phyloP scores from a whole-genome alignment of 148 eudicot species.

The Talinum fruticosum region DNA sequence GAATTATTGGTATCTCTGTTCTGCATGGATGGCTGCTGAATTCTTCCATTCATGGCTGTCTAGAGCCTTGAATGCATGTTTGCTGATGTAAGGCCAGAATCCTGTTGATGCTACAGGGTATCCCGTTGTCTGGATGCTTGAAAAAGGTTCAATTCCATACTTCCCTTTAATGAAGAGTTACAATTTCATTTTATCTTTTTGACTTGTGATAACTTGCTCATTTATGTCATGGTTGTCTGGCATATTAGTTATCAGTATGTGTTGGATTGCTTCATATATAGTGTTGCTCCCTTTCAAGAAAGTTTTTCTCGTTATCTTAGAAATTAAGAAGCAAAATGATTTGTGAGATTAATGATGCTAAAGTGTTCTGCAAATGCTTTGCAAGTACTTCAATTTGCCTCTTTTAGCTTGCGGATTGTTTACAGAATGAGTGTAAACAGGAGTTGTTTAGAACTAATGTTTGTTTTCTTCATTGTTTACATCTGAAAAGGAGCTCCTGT shows the following conservation, averaged over 20 bases:
- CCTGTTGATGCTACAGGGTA: conserved; percentile 33
- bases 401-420: neutral
- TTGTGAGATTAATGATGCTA: neutral
- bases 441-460: neutral
- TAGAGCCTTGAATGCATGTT: conserved; percentile 42
- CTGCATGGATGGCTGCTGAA: conserved; percentile 27
- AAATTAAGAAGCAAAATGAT: neutral
- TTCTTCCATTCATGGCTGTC: conserved; percentile 39
- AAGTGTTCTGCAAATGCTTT: neutral
- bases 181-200: conserved; percentile 3
- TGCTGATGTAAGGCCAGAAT: conserved; percentile 43
- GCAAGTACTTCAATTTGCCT: neutral
- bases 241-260: neutral
- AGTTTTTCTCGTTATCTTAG: neutral
- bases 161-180: conserved; percentile 25
- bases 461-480: neutral
- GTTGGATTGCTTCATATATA: neutral
- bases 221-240: neutral
- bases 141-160: conserved; percentile 35
- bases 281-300: neutral
- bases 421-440: neutral
- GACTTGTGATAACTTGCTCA: conserved; percentile 11
- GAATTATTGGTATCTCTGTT: conserved; percentile 28
- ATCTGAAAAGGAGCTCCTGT: neutral
- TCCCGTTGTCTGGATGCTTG: conserved; percentile 25